Evolutionary conservation across 2,329 filamentous ascomycete species (phyloP).

Genomic region (Beauveria varroae): DNA sequence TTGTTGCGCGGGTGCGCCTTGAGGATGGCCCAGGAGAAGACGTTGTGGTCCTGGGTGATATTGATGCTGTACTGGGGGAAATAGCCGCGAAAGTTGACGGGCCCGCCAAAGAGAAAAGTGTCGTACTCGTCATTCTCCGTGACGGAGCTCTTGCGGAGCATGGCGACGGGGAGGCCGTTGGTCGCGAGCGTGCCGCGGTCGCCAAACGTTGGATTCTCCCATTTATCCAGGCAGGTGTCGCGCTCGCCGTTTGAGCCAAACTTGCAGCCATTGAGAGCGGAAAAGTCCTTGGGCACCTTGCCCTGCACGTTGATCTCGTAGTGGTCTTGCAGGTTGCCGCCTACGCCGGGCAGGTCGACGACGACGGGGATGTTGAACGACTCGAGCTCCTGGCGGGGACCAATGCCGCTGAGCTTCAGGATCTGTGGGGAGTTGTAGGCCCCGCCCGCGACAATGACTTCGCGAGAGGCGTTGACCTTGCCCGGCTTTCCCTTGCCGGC

Average conservation of each 20-base stretch:
- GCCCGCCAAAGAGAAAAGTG: slow-evolving; percentile 46
- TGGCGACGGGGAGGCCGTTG: slow-evolving; percentile 44
- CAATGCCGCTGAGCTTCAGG: slow-evolving; percentile 43
- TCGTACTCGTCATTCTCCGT: slow-evolving; percentile 36
- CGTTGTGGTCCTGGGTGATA: slow-evolving; percentile 33
- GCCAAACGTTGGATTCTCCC: slow-evolving; percentile 21
- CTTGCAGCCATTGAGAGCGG: slow-evolving; percentile 23
- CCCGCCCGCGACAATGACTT: slow-evolving; percentile 44
- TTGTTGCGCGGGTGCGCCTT: slow-evolving; percentile 57
- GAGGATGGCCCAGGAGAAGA: slow-evolving; percentile 37
- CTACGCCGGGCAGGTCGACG: slow-evolving; percentile 49
- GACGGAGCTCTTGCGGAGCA: slow-evolving; percentile 29
- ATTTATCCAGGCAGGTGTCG: slow-evolving; percentile 31
- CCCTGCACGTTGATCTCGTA: slow-evolving; percentile 36
- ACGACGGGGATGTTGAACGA: slow-evolving; percentile 35
- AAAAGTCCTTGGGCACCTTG: slow-evolving; percentile 19
- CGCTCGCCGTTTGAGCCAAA: slow-evolving; percentile 21
- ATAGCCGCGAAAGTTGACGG: slow-evolving; percentile 48
- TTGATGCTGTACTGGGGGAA: slow-evolving; percentile 46
- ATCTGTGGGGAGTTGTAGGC: slow-evolving; percentile 47
- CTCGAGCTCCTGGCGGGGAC: slow-evolving; percentile 33
- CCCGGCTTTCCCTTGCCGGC: slow-evolving; percentile 24
- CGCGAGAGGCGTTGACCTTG: slow-evolving; percentile 31
- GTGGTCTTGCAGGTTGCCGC: slow-evolving; percentile 52
- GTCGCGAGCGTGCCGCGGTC: slow-evolving; percentile 31